phyloP scores from a whole-genome alignment of 495 filamentous ascomycete genomes.

The Pyrenula massariospora region DNA sequence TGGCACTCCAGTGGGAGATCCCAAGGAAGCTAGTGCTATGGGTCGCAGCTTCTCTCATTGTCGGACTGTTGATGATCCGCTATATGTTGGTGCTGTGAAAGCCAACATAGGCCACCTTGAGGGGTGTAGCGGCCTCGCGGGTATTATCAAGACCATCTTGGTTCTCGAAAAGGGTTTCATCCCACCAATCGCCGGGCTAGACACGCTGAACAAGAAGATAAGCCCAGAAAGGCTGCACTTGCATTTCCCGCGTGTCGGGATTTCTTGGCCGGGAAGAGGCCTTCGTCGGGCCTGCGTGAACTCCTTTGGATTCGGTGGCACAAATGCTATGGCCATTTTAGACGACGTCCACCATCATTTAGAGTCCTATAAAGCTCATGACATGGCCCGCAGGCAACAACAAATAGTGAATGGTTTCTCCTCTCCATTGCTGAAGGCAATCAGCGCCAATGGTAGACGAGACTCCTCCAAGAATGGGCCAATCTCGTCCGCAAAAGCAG shows the following conservation, averaged over 20 bases:
- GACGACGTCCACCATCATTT: conserved; percentile 18
- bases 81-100: conserved; percentile 33
- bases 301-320: conserved; percentile 22
- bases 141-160: conserved; percentile 42
- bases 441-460: background rate
- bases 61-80: conserved; percentile 9
- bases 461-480: background rate
- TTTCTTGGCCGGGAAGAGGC: conserved; percentile 8
- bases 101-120: conserved; percentile 41
- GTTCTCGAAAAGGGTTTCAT: conserved; percentile 34
- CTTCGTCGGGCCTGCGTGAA: conserved; percentile 19
- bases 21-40: conserved; percentile 44
- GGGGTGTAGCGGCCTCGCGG: conserved; percentile 40
- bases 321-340: conserved; percentile 22
- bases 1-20: conserved; percentile 48
- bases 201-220: conserved; percentile 21
- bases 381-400: background rate
- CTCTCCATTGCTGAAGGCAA: background rate
- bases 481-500: background rate
- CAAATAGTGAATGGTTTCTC: background rate
- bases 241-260: background rate
- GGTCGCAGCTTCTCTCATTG: conserved; percentile 26
- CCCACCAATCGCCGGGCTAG: conserved; percentile 28
- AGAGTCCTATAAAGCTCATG: background rate
- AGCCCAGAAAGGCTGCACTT: conserved; percentile 2